Evolutionary conservation across 805 yeast genomes (phyloP).

Genomic region (Candida ponderosae): DNA sequence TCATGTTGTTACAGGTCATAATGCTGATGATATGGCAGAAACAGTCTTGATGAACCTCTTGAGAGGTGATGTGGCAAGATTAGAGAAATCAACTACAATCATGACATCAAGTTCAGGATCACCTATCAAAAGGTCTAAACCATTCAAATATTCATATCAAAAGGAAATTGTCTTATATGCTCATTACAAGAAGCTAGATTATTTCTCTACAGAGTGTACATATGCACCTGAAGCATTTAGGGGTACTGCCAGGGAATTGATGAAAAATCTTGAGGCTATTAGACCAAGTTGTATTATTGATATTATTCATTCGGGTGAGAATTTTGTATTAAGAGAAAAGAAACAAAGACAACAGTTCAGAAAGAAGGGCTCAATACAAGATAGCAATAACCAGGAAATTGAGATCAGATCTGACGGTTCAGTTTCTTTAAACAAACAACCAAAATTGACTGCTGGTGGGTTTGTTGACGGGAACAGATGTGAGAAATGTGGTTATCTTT

Average conservation of each 20-base stretch:
- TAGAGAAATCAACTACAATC: conserved; percentile 82
- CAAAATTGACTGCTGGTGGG: conserved; percentile 5
- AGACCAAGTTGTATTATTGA: conserved; percentile 93
- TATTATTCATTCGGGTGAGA: conserved; percentile 91
- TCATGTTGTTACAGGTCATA: conserved; percentile 97
- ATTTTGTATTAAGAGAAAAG: conserved; percentile 56
- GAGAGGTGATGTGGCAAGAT: conserved; percentile 92
- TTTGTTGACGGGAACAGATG: conserved; percentile 68
- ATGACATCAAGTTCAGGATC: conserved; percentile 79
- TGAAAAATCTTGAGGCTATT: conserved; percentile 83
- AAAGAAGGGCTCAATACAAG: conserved; percentile 3
- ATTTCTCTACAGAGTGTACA: conserved; percentile 94
- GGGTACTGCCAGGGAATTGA: conserved; percentile 90
- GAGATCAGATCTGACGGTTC: conserved; percentile 58
- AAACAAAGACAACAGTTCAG: conserved; percentile 30
- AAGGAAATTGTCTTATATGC: conserved; percentile 97
- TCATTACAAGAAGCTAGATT: conserved; percentile 89
- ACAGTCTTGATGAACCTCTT: conserved; percentile 91
- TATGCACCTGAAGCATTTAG: conserved; percentile 98
- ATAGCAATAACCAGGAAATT: conserved; percentile 26
- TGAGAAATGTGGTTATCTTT: conserved; percentile 84
- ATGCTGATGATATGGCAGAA: conserved; percentile 99
- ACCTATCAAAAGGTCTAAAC: conserved; percentile 90
- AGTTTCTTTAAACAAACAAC: conserved; percentile 31
- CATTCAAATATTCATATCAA: conserved; percentile 92